phyloP scores from a whole-genome alignment of 306 rosid genomes.

The Vicia villosa region DNA sequence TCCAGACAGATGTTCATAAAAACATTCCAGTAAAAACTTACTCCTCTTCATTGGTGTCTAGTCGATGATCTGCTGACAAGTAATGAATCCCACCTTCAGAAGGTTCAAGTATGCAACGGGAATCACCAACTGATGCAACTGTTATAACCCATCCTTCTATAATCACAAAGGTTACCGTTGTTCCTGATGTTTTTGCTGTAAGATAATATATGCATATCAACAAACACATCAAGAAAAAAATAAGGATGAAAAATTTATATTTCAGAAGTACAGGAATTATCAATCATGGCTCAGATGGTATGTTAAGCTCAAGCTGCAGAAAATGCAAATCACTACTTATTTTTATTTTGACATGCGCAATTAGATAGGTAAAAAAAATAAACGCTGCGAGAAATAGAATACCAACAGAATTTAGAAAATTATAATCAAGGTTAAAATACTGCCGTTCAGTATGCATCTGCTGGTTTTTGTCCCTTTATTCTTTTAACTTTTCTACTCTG shows the following conservation, averaged over 20 bases:
- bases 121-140: slow-evolving; percentile 99
- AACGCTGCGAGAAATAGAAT: neutral
- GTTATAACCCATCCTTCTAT: slow-evolving; percentile 97
- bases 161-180: slow-evolving; percentile 92
- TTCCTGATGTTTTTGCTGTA: slow-evolving; percentile 87
- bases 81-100: slow-evolving; percentile 84
- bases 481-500: slow-evolving; percentile 6
- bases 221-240: neutral
- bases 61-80: slow-evolving; percentile 97
- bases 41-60: slow-evolving; percentile 96
- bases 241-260: neutral
- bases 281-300: neutral
- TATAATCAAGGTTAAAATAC: neutral
- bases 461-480: neutral
- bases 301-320: slow-evolving; percentile 3
- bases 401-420: slow-evolving; percentile 20
- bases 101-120: slow-evolving; percentile 91
- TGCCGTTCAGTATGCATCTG: slow-evolving; percentile 1
- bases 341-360: neutral
- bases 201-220: slow-evolving; percentile 30
- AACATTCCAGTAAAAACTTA: slow-evolving; percentile 48
- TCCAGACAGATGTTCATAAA: slow-evolving; percentile 26
- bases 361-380: slow-evolving; percentile 2
- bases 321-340: neutral
- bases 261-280: slow-evolving; percentile 11